Evolutionary conservation across 1,284 basidiomycete species (phyloP).

Genomic region (Ustilago curta): DNA sequence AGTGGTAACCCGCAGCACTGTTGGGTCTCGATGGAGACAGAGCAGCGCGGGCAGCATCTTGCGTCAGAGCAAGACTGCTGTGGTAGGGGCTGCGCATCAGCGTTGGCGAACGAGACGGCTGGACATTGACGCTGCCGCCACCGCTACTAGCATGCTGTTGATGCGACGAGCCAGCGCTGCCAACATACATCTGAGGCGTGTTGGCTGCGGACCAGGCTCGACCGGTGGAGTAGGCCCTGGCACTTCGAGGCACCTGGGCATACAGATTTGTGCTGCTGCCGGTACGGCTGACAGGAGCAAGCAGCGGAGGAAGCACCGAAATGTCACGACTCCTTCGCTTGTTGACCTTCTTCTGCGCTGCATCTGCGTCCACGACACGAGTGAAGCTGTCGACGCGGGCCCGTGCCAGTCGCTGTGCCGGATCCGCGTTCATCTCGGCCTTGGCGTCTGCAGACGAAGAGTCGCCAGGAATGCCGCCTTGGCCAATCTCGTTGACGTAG

Average conservation of each 20-base stretch:
- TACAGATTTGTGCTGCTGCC: conserved; percentile 56
- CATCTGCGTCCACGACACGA: conserved; percentile 34
- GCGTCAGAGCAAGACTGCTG: conserved; percentile 43
- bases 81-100: conserved; percentile 46
- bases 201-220: conserved; percentile 40
- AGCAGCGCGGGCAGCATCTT: conserved; percentile 42
- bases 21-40: conserved; percentile 42
- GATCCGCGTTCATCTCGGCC: conserved; percentile 11
- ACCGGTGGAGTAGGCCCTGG: conserved; percentile 45
- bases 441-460: conserved; percentile 19
- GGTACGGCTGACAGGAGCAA: conserved; percentile 51
- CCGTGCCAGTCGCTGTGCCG: conserved; percentile 23
- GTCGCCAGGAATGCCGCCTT: conserved; percentile 59
- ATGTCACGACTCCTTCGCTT: conserved; percentile 59
- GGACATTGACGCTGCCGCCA: conserved; percentile 3
- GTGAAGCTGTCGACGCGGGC: conserved; percentile 44
- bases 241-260: conserved; percentile 34
- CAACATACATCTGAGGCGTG: conserved; percentile 47
- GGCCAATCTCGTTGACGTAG: conserved; percentile 59
- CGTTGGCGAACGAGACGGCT: conserved; percentile 42
- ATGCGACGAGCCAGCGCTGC: conserved; percentile 49
- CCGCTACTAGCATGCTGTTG: conserved; percentile 10
- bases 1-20: conserved; percentile 41
- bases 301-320: conserved; percentile 56
- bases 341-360: conserved; percentile 37